Conservation (phyloP, 2,329 filamentous ascomycete genomes). For the Lachnum nothofagi region DNA sequence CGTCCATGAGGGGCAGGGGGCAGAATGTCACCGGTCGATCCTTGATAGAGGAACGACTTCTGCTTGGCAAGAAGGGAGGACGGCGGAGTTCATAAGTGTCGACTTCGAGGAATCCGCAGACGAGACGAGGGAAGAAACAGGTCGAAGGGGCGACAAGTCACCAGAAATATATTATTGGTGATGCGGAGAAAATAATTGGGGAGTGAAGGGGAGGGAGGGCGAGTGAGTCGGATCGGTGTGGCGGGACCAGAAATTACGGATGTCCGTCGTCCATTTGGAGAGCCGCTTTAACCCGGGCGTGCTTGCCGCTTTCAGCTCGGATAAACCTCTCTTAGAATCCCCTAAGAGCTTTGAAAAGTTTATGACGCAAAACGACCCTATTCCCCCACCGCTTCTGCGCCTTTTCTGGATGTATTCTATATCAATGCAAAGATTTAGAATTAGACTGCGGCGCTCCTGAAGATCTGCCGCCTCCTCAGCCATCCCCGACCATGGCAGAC, state of each 20-base stretch:
- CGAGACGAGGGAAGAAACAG: neutral
- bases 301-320: too few species aligned
- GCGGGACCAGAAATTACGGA: neutral
- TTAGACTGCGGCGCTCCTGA: too few species aligned
- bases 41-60: constrained; percentile 23
- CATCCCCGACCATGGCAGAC: constrained; percentile 33
- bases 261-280: constrained; percentile 16
- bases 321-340: too few species aligned
- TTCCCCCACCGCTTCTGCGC: too few species aligned
- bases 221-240: neutral
- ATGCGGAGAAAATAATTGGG: neutral
- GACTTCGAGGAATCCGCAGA: too few species aligned
- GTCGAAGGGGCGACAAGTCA: constrained; percentile 11
- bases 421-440: too few species aligned
- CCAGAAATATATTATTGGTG: constrained; percentile 1
- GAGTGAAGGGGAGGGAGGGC: neutral
- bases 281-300: constrained; percentile 26
- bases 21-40: constrained; percentile 25
- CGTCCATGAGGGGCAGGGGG: constrained; percentile 48
- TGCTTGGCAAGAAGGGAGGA: constrained; percentile 12
- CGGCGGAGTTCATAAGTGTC: constrained; percentile 19
- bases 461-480: too few species aligned
- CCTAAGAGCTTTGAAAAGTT: neutral
- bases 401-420: too few species aligned
- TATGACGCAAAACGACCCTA: too few species aligned